These are phyloP conservation scores for Lodderomyces margitis DNA, from an alignment of 1,139 yeast species.

Conservation along the genomic window DNA sequence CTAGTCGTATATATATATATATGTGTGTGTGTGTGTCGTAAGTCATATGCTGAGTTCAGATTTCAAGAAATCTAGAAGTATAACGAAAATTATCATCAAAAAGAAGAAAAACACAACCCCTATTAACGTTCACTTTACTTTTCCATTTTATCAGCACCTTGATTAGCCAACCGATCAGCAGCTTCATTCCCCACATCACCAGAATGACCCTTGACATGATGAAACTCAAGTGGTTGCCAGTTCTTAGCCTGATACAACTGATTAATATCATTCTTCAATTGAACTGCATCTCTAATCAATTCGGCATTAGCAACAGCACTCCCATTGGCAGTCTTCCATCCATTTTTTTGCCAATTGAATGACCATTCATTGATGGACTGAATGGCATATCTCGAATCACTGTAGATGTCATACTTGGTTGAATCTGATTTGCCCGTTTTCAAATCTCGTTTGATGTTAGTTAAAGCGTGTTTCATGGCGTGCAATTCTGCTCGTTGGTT, in stretches of 20 bases:
- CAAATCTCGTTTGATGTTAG: conserved; percentile 28
- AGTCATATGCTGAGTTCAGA: no score
- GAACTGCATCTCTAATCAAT: conserved; percentile 35
- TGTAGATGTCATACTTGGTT: conserved; percentile 27
- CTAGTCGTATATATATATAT: no score
- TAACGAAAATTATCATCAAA: no score
- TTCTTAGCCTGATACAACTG: conserved; percentile 21
- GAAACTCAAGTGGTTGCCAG: conserved; percentile 37
- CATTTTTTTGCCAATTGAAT: conserved; percentile 50
- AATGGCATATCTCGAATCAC: conserved; percentile 61
- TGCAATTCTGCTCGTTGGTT: conserved; percentile 79
- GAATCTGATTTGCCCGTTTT: conserved; percentile 3
- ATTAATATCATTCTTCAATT: conserved; percentile 29
- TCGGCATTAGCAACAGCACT: conserved; percentile 51
- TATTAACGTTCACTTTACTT: no score
- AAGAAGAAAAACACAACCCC: no score
- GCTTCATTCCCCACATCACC: conserved; percentile 69
- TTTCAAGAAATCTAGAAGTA: no score
- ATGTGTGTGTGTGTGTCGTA: no score
- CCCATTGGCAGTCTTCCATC: conserved; percentile 49
- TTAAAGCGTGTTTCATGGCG: conserved; percentile 61
- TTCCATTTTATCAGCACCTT: conserved; percentile 47
- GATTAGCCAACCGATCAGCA: conserved; percentile 75
- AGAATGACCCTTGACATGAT: conserved; percentile 72
- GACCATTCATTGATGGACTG: conserved; percentile 53